Percentiles rank a stretch among this genome's conserved stretches.
Evolutionary conservation across 2,329 filamentous ascomycete species (phyloP).

Genomic region (Corinectria fuckeliana): DNA sequence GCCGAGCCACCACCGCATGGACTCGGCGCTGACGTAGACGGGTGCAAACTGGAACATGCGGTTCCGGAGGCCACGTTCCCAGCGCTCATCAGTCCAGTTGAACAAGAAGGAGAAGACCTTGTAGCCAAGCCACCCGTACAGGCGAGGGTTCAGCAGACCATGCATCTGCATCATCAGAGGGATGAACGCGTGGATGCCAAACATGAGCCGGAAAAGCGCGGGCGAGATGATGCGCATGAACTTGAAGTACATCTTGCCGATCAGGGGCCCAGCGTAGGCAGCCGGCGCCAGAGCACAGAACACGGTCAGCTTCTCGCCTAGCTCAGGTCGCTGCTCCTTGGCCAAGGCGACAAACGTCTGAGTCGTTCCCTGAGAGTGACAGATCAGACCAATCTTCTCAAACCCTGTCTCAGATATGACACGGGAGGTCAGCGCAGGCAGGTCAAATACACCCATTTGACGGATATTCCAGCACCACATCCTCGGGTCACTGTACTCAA

Average conservation of each 20-base stretch:
- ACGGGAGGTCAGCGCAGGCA: conserved; percentile 79
- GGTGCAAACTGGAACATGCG: conserved; percentile 93
- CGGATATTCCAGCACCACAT: conserved; percentile 99
- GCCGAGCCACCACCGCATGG: conserved; percentile 96
- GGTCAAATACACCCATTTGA: conserved; percentile 90
- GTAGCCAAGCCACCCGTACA: conserved; percentile 87
- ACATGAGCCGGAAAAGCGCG: conserved; percentile 77
- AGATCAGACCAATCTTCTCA: conserved; percentile 79
- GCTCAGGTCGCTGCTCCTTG: conserved; percentile 85
- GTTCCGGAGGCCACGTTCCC: conserved; percentile 80
- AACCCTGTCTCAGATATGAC: conserved; percentile 86
- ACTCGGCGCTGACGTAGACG: conserved; percentile 87
- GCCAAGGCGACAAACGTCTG: conserved; percentile 87
- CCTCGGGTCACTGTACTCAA: conserved; percentile 77
- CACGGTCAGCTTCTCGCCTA: conserved; percentile 82
- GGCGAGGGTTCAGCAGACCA: conserved; percentile 62
- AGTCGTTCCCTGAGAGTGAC: conserved; percentile 91
- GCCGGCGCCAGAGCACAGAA: conserved; percentile 93
- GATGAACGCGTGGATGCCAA: conserved; percentile 93
- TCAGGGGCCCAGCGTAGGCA: conserved; percentile 85
- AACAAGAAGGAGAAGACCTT: conserved; percentile 90
- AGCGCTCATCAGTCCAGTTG: conserved; percentile 82
- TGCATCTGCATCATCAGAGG: conserved; percentile 93
- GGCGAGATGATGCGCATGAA: conserved; percentile 86
- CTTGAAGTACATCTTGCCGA: conserved; percentile 88